Percentiles rank a stretch among this genome's conserved stretches.
These are phyloP conservation scores for Metschnikowia gruessii DNA, from an alignment of 805 yeast genomes.

Conservation along the genomic window DNA sequence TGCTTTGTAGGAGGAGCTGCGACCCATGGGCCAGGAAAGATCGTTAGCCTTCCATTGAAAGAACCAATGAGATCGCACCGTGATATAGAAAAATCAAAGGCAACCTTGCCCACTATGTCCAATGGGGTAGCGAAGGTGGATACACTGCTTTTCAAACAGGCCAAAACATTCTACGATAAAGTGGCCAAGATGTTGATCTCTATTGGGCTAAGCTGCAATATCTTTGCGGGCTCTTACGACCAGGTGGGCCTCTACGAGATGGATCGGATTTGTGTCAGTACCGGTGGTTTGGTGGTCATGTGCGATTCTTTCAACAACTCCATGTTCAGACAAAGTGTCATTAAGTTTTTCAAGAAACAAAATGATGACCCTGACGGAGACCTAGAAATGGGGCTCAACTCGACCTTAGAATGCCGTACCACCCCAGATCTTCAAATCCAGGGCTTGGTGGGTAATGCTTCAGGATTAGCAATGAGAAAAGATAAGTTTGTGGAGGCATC, in stretches of 20 bases:
- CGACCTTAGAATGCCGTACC: constrained; percentile 55
- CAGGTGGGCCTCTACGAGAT: constrained; percentile 67
- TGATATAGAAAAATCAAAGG: constrained; percentile 48
- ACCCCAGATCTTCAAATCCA: constrained; percentile 49
- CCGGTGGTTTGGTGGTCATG: constrained; percentile 63
- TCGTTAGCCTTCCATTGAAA: constrained; percentile 53
- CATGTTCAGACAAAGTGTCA: constrained; percentile 63
- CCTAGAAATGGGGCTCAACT: constrained; percentile 55
- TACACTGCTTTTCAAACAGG: constrained; percentile 31
- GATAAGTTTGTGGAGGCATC: constrained; percentile 23
- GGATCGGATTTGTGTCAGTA: constrained; percentile 53
- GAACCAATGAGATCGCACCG: constrained; percentile 68
- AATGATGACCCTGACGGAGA: constrained; percentile 29
- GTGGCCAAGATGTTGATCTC: constrained; percentile 47
- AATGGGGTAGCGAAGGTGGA: constrained; percentile 29
- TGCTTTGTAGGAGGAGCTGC: constrained; percentile 63
- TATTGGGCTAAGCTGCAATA: constrained; percentile 53
- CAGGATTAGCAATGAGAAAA: constrained; percentile 38
- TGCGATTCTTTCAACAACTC: constrained; percentile 66
- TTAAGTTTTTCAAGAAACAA: constrained; percentile 45
- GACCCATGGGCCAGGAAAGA: constrained; percentile 62
- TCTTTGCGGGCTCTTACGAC: constrained; percentile 65
- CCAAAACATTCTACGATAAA: constrained; percentile 46
- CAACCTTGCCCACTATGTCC: constrained; percentile 33
- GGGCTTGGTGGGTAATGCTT: constrained; percentile 64